A percentile compares a stretch with the other conserved stretches of the same genome.
phyloP scores from a whole-genome alignment of 148 eudicot genomes.

The Tetragonia tetragonoides region DNA sequence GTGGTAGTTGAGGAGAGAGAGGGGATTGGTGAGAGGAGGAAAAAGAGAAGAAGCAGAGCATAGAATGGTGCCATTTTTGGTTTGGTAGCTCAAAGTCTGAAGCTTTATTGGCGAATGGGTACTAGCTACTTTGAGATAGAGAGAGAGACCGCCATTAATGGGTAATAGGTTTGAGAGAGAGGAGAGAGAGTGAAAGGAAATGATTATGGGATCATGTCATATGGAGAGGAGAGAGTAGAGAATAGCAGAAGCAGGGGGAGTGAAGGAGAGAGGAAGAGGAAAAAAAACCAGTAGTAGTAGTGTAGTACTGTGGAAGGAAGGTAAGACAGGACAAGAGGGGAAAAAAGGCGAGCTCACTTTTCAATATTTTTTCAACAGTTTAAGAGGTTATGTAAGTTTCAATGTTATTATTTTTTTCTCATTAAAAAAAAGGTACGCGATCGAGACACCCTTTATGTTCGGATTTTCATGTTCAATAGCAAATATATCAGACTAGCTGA shows the following conservation, averaged over 20 bases:
- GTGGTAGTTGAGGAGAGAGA: constrained; percentile 4
- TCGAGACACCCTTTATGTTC: too few relatives aligned
- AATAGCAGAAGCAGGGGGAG: background rate
- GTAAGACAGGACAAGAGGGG: too few relatives aligned
- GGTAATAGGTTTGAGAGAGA: background rate
- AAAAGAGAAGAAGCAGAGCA: constrained; percentile 18
- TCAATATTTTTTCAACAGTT: background rate
- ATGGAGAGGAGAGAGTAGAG: constrained; percentile 18
- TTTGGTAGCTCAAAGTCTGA: too few relatives aligned
- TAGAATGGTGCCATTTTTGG: background rate
- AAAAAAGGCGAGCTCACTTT: background rate
- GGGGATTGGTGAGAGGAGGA: constrained; percentile 34
- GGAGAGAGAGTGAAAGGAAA: constrained; percentile 18
- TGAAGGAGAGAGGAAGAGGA: constrained; percentile 1
- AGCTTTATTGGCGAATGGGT: too few relatives aligned
- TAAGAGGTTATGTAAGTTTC: too few relatives aligned
- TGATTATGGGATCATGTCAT: constrained; percentile 24
- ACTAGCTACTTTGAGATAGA: too few relatives aligned
- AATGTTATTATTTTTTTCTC: too few relatives aligned
- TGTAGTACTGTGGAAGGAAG: too few relatives aligned
- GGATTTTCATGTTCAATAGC: too few relatives aligned
- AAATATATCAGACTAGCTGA: too few relatives aligned
- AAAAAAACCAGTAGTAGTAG: background rate
- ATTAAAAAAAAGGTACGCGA: too few relatives aligned
- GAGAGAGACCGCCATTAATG: background rate